Percentiles rank a stretch among this genome's conserved stretches.
Conservation (phyloP, 345 rosid genomes). For the Balakata baccata region DNA sequence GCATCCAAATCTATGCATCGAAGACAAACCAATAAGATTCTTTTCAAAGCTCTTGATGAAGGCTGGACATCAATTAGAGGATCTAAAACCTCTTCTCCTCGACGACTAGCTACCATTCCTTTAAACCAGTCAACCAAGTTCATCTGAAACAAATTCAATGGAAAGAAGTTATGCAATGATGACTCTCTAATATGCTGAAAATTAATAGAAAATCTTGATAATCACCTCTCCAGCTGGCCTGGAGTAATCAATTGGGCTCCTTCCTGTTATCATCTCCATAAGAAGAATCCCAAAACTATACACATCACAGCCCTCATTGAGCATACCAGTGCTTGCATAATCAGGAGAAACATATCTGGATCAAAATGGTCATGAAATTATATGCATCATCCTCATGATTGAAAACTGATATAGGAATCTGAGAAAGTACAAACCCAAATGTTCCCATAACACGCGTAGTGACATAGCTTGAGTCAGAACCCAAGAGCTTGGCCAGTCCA, state of each 20-base stretch:
- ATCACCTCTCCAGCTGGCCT: slow-evolving; percentile 87
- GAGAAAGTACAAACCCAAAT: slow-evolving; percentile 58
- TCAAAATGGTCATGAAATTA: slow-evolving; percentile 5
- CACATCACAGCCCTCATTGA: slow-evolving; percentile 91
- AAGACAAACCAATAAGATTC: slow-evolving; percentile 75
- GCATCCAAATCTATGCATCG: slow-evolving; percentile 92
- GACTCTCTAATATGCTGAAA: not conserved
- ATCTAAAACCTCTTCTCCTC: slow-evolving; percentile 79
- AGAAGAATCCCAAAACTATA: slow-evolving; percentile 89
- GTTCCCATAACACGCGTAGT: slow-evolving; percentile 99
- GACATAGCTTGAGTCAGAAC: slow-evolving; percentile 80
- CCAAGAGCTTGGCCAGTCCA: slow-evolving; percentile 86
- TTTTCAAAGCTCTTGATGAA: slow-evolving; percentile 65
- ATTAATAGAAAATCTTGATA: not conserved
- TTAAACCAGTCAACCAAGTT: slow-evolving; percentile 95
- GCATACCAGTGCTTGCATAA: slow-evolving; percentile 95
- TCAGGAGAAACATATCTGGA: slow-evolving; percentile 89
- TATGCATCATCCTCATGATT: not conserved
- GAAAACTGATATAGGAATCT: not conserved
- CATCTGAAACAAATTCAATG: slow-evolving; percentile 49
- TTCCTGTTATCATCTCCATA: slow-evolving; percentile 93
- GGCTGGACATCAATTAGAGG: slow-evolving; percentile 64
- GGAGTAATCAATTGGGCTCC: slow-evolving; percentile 83
- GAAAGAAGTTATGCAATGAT: not conserved
- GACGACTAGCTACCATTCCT: slow-evolving; percentile 87